Evolutionary conservation across 2,329 filamentous ascomycete genomes (phyloP).

Genomic region (Setomelanomma holmii): DNA sequence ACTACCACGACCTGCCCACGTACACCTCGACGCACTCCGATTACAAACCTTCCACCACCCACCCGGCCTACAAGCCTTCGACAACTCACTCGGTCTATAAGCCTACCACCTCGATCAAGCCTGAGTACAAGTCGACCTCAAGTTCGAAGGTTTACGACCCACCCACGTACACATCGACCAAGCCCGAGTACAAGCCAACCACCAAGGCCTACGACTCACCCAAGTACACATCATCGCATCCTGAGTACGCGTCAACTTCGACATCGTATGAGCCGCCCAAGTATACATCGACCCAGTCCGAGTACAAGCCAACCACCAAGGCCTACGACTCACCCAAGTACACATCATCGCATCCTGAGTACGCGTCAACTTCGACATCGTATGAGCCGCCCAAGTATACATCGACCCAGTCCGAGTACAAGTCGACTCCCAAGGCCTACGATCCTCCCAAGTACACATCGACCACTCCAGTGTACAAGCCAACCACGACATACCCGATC

Average conservation of each 20-base stretch:
- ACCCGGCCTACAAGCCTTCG: background rate
- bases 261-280: background rate
- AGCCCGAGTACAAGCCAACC: background rate
- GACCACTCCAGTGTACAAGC: background rate
- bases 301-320: background rate
- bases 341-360: background rate
- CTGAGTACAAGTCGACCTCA: background rate
- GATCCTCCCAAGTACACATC: background rate
- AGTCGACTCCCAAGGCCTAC: background rate
- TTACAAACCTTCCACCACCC: background rate
- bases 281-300: background rate
- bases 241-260: background rate
- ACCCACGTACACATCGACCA: background rate
- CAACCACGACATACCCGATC: background rate
- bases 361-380: background rate
- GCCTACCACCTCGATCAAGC: background rate
- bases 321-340: background rate
- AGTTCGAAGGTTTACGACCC: background rate
- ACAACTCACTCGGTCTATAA: background rate
- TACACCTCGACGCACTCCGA: background rate
- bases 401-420: background rate
- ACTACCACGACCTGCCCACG: background rate
- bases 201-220: background rate
- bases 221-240: background rate
- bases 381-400: background rate